Conservation (phyloP, 306 rosid genomes). For the Inga leiocalycina region DNA sequence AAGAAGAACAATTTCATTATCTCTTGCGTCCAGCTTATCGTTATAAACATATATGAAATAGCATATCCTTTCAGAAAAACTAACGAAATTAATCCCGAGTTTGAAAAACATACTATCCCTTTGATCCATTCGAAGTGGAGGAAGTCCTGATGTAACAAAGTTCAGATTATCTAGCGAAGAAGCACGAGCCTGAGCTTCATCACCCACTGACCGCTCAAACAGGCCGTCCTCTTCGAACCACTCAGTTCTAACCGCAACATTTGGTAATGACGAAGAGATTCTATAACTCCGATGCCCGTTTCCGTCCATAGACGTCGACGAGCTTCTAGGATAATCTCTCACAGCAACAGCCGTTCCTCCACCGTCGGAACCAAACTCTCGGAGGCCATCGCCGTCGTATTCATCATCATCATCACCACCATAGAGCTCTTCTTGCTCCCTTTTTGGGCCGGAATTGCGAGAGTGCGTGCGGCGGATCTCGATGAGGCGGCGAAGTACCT, state of each 20-base stretch:
- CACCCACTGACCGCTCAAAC: constrained; percentile 20
- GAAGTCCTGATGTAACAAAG: constrained; percentile 57
- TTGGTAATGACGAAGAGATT: constrained; percentile 70
- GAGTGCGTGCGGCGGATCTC: constrained; percentile 57
- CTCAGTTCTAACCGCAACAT: constrained; percentile 46
- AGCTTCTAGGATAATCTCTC: constrained; percentile 33
- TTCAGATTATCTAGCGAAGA: constrained; percentile 58
- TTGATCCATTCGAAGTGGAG: constrained; percentile 47
- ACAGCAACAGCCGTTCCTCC: constrained; percentile 27
- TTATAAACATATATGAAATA: not conserved
- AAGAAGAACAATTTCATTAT: not conserved
- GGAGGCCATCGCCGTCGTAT: constrained; percentile 30
- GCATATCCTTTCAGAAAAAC: not conserved
- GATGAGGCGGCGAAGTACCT: constrained; percentile 63
- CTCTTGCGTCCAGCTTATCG: not conserved
- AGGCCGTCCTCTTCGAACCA: constrained; percentile 44
- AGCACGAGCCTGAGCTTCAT: constrained; percentile 40
- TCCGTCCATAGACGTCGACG: constrained; percentile 52
- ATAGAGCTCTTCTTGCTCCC: not conserved
- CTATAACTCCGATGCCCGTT: constrained; percentile 37
- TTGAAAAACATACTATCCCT: constrained; percentile 38
- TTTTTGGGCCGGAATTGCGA: not conserved
- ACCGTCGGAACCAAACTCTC: constrained; percentile 35
- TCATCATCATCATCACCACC: not conserved
- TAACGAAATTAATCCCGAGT: not conserved